phyloP scores from a whole-genome alignment of 495 filamentous ascomycete species.

The Neurospora sublineolata region DNA sequence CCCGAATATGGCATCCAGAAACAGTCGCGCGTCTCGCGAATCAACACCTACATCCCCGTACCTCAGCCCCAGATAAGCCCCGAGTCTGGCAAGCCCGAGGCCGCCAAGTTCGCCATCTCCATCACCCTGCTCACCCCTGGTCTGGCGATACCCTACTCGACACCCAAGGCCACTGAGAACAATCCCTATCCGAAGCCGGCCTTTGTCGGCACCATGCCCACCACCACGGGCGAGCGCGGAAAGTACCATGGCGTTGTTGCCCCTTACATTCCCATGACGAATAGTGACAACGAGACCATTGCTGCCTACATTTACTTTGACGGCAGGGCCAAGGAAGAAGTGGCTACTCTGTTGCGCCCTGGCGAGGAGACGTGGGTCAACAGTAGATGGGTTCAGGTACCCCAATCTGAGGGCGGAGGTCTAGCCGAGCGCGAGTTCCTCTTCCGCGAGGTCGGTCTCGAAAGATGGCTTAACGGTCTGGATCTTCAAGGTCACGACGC shows the following conservation, averaged over 20 bases:
- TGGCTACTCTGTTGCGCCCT: constrained; percentile 81
- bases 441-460: constrained; percentile 92
- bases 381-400: constrained; percentile 91
- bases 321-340: constrained; percentile 88
- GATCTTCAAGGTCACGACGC: constrained; percentile 84
- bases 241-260: constrained; percentile 49
- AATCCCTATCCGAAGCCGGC: constrained; percentile 69
- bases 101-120: constrained; percentile 89
- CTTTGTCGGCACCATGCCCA: constrained; percentile 58
- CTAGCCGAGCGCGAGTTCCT: constrained; percentile 94
- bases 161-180: constrained; percentile 58
- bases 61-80: constrained; percentile 69
- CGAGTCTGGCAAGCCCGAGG: constrained; percentile 63
- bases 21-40: constrained; percentile 78
- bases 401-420: constrained; percentile 79
- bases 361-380: constrained; percentile 99
- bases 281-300: constrained; percentile 86
- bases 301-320: constrained; percentile 99
- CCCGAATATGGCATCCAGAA: constrained; percentile 91
- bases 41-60: constrained; percentile 93
- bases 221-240: constrained; percentile 25
- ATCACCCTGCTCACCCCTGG: constrained; percentile 89
- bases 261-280: constrained; percentile 81
- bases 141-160: constrained; percentile 79
- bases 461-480: constrained; percentile 89